Base-by-base conservation (phyloP, 768 basidiomycete species). In the Inosperma sp. region DNA sequence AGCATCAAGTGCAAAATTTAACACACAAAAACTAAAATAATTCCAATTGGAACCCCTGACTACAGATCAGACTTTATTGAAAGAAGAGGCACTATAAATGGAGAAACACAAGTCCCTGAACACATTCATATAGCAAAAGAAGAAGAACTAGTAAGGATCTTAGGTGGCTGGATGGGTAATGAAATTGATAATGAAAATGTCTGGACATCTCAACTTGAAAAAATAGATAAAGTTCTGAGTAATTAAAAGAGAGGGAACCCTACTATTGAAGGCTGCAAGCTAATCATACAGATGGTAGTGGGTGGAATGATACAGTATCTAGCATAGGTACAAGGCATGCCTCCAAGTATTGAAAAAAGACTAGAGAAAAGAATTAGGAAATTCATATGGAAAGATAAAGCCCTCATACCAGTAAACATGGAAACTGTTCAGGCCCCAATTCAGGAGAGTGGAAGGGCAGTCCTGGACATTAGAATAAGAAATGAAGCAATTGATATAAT, bases 1-100 rank as follows among this genome's bases (percentile, higher is more conserved):
- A 2, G 73, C 70, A 10, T 69, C 71, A 12, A 53, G 63, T 0
- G 75, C 74, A 0, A 71, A 68, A 37, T 78, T 77, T 46, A 78
- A 76, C 44, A 53, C 57, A 0, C 44, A 42, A 0, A 78, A 78
- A 77, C 73, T 0, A 68, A 72, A 48, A 56, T 56, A 1, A n/a
- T 61, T 0, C 60, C 57, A 12, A 34, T 54, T 2, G 57, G 60
- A 8, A 44, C 17, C 1, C 16, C 13, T 4, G 45, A 48, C 3
- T 51, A 55, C 23, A 31, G 58, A n/a, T n/a, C n/a, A n/a, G n/a
- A n/a, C n/a, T n/a, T n/a, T n/a, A n/a, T n/a, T n/a, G n/a, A n/a
- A n/a, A n/a, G n/a, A n/a, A n/a, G n/a, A n/a, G n/a, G n/a, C n/a
- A n/a, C n/a, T n/a, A n/a, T n/a, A n/a, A n/a, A n/a, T n/a, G n/a